Conservation (phyloP, 805 yeast species). For the Ogataea pilisensis region DNA sequence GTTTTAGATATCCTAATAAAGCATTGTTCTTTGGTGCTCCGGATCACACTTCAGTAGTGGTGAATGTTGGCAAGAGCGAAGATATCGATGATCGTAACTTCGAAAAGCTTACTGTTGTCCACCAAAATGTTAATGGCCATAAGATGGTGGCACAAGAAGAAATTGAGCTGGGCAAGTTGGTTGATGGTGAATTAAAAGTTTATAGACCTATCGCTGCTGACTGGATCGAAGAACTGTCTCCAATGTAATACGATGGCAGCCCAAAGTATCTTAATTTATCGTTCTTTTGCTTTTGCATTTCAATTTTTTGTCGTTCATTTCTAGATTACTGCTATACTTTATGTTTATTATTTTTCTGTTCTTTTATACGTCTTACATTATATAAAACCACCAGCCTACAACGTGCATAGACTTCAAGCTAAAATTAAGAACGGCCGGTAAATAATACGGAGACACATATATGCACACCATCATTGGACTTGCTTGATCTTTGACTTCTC, state of each 20-base stretch:
- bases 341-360: too few relatives aligned
- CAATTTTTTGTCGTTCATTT: too few relatives aligned
- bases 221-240: conserved; percentile 38
- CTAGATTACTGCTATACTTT: too few relatives aligned
- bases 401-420: too few relatives aligned
- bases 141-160: conserved; percentile 38
- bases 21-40: conserved; percentile 46
- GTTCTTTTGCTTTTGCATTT: too few relatives aligned
- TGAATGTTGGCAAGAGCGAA: conserved; percentile 29
- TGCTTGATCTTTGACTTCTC: conserved; percentile 35
- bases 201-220: conserved; percentile 45
- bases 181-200: conserved; percentile 40
- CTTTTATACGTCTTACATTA: too few relatives aligned
- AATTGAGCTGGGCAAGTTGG: conserved; percentile 34
- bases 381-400: neutral
- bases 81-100: too few relatives aligned
- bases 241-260: conserved; percentile 8
- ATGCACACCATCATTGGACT: neutral
- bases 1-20: conserved; percentile 34
- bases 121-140: conserved; percentile 46
- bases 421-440: too few relatives aligned
- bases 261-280: neutral
- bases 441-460: too few relatives aligned
- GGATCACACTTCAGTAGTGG: conserved; percentile 45
- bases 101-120: conserved; percentile 34